phyloP scores from a whole-genome alignment of 192 early-diverging fungal species.

The Podila minutissima region DNA sequence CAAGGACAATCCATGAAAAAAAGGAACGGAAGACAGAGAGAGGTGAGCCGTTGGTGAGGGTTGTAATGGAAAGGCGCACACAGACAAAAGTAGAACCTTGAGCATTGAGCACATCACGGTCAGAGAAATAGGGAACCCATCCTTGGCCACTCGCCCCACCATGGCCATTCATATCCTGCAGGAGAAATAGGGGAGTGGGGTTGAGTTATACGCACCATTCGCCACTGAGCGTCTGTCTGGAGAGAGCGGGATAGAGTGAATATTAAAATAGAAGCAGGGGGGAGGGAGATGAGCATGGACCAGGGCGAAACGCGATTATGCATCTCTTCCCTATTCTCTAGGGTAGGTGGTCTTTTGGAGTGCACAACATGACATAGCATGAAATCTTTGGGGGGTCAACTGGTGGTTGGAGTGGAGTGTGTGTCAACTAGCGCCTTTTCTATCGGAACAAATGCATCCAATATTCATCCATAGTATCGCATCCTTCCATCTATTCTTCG shows the following conservation, averaged over 20 bases:
- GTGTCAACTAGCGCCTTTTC: background rate
- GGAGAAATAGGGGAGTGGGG: background rate
- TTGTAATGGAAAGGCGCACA: background rate
- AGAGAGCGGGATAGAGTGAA: background rate
- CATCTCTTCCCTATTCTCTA: too few species aligned
- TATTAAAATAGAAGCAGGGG: background rate
- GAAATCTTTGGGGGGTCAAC: too few species aligned
- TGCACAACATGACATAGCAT: too few species aligned
- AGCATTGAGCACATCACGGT: background rate
- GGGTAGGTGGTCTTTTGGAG: too few species aligned
- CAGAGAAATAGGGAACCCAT: background rate
- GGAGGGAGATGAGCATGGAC: too few species aligned
- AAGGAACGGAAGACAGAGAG: background rate
- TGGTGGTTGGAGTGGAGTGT: too few species aligned
- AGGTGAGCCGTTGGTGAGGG: background rate
- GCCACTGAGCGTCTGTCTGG: background rate
- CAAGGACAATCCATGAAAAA: background rate
- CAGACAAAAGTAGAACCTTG: background rate
- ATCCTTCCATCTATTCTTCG: background rate
- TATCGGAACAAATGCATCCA: background rate
- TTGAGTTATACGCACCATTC: background rate
- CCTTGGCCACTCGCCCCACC: background rate
- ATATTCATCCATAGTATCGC: background rate
- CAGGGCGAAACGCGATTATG: too few species aligned
- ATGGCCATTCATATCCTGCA: background rate